Evolutionary conservation across 345 rosid genomes (phyloP).

Genomic region (Lepidium didymum): DNA sequence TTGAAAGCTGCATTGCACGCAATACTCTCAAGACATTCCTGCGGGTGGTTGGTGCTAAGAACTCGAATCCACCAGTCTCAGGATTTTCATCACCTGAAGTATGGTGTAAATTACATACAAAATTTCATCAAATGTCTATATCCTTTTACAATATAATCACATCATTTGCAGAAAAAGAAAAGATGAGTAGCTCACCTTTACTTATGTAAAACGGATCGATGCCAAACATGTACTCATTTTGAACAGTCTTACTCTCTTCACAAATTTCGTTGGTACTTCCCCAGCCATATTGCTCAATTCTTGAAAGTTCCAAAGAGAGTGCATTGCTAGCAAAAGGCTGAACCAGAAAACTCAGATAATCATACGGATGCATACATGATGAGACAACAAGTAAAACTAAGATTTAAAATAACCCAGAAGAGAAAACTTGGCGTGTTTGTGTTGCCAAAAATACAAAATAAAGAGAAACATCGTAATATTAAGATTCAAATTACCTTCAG

Average conservation of each 20-base stretch:
- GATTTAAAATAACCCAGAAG: not conserved
- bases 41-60: conserved; percentile 80
- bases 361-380: not conserved
- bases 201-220: conserved; percentile 71
- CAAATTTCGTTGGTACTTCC: conserved; percentile 40
- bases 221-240: conserved; percentile 49
- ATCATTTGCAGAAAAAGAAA: not conserved
- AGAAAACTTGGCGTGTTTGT: not conserved
- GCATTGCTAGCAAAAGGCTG: conserved; percentile 36
- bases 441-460: not conserved
- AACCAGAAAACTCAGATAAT: conserved; percentile 7
- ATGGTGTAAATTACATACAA: not conserved
- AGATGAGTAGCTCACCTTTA: conserved; percentile 43
- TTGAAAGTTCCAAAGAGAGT: conserved; percentile 34
- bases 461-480: not conserved
- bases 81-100: conserved; percentile 39
- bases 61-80: conserved; percentile 67
- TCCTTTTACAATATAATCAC: not conserved
- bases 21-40: conserved; percentile 77
- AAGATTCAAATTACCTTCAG: conserved; percentile 41
- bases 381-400: not conserved
- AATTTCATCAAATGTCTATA: not conserved
- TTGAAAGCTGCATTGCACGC: conserved; percentile 92
- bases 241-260: conserved; percentile 36
- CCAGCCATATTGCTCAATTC: conserved; percentile 80